phyloP scores from a whole-genome alignment of 225 moss, liverwort and hornwort genomes.

The Marchantia paleacea region DNA sequence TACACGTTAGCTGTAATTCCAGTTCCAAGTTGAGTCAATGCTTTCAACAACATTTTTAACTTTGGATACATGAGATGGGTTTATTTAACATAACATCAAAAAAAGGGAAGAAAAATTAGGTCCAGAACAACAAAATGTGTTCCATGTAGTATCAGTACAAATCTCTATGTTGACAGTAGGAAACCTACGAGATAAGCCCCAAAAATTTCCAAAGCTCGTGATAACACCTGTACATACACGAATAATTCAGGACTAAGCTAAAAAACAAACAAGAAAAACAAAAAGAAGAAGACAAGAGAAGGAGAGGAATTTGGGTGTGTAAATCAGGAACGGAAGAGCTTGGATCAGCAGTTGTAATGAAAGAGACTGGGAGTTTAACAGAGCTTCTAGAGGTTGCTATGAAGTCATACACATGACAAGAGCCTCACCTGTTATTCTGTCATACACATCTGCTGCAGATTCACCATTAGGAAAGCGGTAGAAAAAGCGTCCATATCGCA shows the following conservation, averaged over 20 bases:
- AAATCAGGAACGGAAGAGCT: background rate
- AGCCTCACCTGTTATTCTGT: slow-evolving; percentile 86
- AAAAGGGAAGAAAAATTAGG: too few species aligned
- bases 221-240: slow-evolving; percentile 5
- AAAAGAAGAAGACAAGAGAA: too few species aligned
- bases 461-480: slow-evolving; percentile 97
- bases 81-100: too few species aligned
- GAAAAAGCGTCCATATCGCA: slow-evolving; percentile 91
- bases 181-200: background rate
- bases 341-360: background rate
- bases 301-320: background rate
- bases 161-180: background rate
- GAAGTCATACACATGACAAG: too few species aligned
- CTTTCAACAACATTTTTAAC: background rate
- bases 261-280: background rate
- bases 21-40: background rate
- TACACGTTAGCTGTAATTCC: background rate
- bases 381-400: background rate
- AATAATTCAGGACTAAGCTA: background rate
- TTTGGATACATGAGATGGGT: background rate
- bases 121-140: too few species aligned
- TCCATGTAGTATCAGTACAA: background rate
- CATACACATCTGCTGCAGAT: slow-evolving; percentile 96
- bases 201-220: slow-evolving; percentile 1
- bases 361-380: background rate